Percentiles rank a stretch among this genome's conserved stretches.
Conservation (phyloP, 345 rosid genomes). For the Trapa bicornis region DNA sequence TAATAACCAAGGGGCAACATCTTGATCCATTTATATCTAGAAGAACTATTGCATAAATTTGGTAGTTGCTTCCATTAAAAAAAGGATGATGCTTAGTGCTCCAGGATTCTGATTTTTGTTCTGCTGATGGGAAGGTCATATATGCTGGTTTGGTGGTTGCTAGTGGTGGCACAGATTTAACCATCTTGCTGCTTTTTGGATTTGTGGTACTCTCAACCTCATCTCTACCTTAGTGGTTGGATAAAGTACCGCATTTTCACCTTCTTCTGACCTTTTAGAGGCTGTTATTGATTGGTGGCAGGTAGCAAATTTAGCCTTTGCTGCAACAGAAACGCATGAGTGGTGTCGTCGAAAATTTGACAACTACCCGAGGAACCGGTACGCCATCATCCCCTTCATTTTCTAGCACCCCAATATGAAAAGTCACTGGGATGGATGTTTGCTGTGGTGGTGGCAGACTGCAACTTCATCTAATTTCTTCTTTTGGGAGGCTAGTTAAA, state of each 20-base stretch:
- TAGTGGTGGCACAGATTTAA: conserved; percentile 60
- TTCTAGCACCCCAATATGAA: conserved; percentile 11
- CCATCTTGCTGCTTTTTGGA: conserved; percentile 45
- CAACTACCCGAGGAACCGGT: conserved; percentile 40
- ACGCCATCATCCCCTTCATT: conserved; percentile 38
- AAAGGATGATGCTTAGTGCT: neutral
- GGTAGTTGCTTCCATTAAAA: no score
- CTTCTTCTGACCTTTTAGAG: neutral
- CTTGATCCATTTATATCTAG: neutral
- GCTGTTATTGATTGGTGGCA: conserved; percentile 16
- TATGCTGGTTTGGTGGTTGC: conserved; percentile 55
- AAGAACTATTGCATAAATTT: neutral
- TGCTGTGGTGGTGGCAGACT: neutral
- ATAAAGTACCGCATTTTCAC: neutral
- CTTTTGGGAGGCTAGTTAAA: neutral
- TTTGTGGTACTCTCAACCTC: conserved; percentile 38
- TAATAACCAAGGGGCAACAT: neutral
- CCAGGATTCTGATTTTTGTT: neutral
- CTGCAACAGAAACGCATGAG: conserved; percentile 61
- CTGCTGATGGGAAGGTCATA: conserved; percentile 35
- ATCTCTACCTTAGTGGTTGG: neutral
- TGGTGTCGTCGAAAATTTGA: conserved; percentile 63
- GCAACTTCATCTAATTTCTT: neutral
- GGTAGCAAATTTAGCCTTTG: conserved; percentile 55
- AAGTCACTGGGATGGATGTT: neutral